These are phyloP conservation scores for Colletotrichum salicis DNA, from an alignment of 2,329 filamentous ascomycete species.

Conservation along the genomic window DNA sequence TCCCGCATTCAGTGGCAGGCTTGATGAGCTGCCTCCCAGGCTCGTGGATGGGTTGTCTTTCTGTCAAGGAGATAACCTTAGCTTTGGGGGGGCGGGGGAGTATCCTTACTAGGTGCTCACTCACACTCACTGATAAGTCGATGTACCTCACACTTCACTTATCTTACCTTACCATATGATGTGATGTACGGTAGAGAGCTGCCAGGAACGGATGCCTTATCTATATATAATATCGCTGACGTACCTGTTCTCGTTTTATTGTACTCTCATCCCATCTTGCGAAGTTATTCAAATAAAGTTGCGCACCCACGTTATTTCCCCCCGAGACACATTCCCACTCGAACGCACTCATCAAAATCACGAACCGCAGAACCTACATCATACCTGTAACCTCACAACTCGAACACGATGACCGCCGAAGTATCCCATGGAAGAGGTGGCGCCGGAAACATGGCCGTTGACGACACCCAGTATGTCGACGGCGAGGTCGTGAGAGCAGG, in stretches of 20 bases:
- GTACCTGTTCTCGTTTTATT: conserved; percentile 19
- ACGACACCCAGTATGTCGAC: conserved; percentile 69
- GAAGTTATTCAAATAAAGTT: conserved; percentile 19
- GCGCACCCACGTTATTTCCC: background rate
- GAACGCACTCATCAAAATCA: background rate
- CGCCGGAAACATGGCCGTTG: conserved; percentile 69
- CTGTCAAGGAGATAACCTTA: conserved; percentile 22
- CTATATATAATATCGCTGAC: conserved; percentile 32
- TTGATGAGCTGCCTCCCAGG: background rate
- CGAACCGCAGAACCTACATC: background rate
- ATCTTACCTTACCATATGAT: conserved; percentile 32
- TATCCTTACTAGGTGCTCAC: background rate
- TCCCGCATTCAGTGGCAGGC: conserved; percentile 23
- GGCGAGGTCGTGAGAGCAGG: conserved; percentile 70
- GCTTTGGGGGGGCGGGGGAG: conserved; percentile 7
- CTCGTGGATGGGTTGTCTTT: background rate
- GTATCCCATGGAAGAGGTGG: conserved; percentile 71
- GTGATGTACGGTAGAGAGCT: conserved; percentile 18
- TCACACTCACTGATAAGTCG: conserved; percentile 24
- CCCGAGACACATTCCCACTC: background rate
- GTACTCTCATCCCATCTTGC: background rate
- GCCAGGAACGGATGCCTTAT: conserved; percentile 31
- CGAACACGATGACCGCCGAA: conserved; percentile 52
- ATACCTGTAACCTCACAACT: background rate
- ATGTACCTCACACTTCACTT: conserved; percentile 11